Base-by-base conservation (phyloP, 257 asterid genomes). In the Solanum stenotomum region DNA sequence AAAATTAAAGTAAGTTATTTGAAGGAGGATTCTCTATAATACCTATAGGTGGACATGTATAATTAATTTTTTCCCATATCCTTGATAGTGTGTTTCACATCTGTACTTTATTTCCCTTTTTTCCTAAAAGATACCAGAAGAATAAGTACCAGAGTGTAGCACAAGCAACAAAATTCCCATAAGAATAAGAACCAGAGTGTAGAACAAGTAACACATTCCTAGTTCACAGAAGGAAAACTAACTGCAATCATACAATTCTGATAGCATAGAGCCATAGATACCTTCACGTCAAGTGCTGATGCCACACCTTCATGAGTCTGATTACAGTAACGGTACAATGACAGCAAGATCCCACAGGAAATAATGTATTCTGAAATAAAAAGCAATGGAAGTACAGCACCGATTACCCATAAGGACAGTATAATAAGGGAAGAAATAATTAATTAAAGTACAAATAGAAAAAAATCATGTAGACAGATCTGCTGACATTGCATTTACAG, bases 231-330 rank as follows among this genome's bases (percentile, higher is more conserved):
- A 82, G 86, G 70, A 82, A 29, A 82, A 33, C 70, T 29, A 82
- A 31, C 85, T 46, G 40, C 70, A 82, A 31, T 49, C 86, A 49
- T 82, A 38, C 22, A 29, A 82, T 31, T 82, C 68, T 29, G 65
- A 29, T 31, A 82, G 70, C 29, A 27, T 27, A n/a, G n/a, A n/a
- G n/a, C n/a, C 86, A 49, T 49, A 49, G 13, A 82, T 49, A 82
- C 86, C 86, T 82, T 82, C 70, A 82, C 44, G 20, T 82, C 44
- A 82, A 49, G 70, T 49, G 70, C 44, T 82, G 86, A 40, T 10
- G 70, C 86, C 86, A 49, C 42, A 82, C 70, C 70, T 82, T 82
- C 86, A 82, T 82, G 86, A 82, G 37, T 49, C 86, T 49, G 70
- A 49, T 61, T 49, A 49, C 29, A 49, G 68, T 46, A 8, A 29